These are phyloP conservation scores for Flaveria ramosissima DNA, from an alignment of 129 eudicot genomes.

Conservation along the genomic window DNA sequence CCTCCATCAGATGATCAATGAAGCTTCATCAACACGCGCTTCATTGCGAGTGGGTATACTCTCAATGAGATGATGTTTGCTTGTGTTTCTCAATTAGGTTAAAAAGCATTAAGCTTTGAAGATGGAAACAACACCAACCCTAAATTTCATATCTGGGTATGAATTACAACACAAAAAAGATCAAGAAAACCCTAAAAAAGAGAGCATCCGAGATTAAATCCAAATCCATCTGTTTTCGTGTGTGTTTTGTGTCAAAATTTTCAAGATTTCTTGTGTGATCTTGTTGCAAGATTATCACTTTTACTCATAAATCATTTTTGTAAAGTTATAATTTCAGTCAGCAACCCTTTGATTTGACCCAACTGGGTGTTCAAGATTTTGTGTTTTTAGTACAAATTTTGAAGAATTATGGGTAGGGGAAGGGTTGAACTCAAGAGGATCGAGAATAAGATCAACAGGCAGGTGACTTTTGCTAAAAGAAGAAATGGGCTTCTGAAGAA, in stretches of 20 bases:
- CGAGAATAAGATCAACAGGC: slow-evolving; percentile 52
- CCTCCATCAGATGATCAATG: neutral
- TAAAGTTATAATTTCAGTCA: neutral
- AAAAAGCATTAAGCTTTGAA: slow-evolving; percentile 45
- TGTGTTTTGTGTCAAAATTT: slow-evolving; percentile 6
- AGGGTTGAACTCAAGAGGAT: slow-evolving; percentile 53
- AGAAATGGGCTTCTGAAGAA: slow-evolving; percentile 58
- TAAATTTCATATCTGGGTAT: slow-evolving; percentile 44
- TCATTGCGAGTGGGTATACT: slow-evolving; percentile 8
- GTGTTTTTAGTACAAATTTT: neutral
- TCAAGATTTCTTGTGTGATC: neutral
- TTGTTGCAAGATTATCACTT: slow-evolving; percentile 2
- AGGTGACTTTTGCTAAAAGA: slow-evolving; percentile 52
- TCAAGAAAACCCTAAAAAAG: slow-evolving; percentile 29
- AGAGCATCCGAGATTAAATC: slow-evolving; percentile 22
- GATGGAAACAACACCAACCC: slow-evolving; percentile 47
- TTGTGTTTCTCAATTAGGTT: slow-evolving; percentile 45
- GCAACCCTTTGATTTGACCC: neutral
- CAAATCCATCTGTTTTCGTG: slow-evolving; percentile 2
- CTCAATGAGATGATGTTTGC: slow-evolving; percentile 29
- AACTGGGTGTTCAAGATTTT: slow-evolving; percentile 15
- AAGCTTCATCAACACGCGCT: slow-evolving; percentile 13
- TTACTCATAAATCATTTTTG: neutral
- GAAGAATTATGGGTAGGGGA: slow-evolving; percentile 49
- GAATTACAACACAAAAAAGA: slow-evolving; percentile 29